These are phyloP conservation scores for Panaeolus papilionaceus DNA, from an alignment of 768 basidiomycete species.

Conservation along the genomic window DNA sequence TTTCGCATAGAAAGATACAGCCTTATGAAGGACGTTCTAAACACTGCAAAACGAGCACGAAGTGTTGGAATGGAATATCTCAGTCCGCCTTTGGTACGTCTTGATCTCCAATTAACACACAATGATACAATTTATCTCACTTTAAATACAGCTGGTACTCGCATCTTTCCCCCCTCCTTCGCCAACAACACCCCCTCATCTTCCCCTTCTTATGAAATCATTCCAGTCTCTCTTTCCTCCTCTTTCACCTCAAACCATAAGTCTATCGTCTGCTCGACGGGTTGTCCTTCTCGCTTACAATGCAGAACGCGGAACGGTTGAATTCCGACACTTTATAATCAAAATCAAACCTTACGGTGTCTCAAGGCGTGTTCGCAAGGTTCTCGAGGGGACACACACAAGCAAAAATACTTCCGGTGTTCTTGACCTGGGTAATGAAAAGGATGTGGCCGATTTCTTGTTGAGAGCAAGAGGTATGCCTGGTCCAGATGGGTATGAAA, in stretches of 20 bases:
- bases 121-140: conserved; percentile 13
- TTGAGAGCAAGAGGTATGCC: conserved; percentile 71
- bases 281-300: conserved; percentile 95
- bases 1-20: conserved; percentile 95
- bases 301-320: conserved; percentile 82
- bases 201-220: conserved; percentile 91
- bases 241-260: conserved; percentile 79
- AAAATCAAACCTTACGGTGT: conserved; percentile 95
- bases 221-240: conserved; percentile 98
- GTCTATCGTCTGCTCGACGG: conserved; percentile 88
- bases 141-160: conserved; percentile 76
- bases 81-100: conserved; percentile 85
- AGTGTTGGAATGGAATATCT: conserved; percentile 90
- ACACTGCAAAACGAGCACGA: conserved; percentile 67
- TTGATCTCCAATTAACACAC: not conserved
- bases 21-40: conserved; percentile 83
- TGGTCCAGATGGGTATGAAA: conserved; percentile 75
- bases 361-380: conserved; percentile 86
- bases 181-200: conserved; percentile 79
- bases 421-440: conserved; percentile 86
- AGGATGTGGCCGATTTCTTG: conserved; percentile 95
- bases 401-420: conserved; percentile 45
- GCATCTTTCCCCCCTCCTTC: conserved; percentile 83
- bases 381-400: conserved; percentile 66
- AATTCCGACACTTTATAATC: conserved; percentile 95